These are phyloP conservation scores for Pichia cabralensis DNA, from an alignment of 805 yeast genomes.

Conservation along the genomic window DNA sequence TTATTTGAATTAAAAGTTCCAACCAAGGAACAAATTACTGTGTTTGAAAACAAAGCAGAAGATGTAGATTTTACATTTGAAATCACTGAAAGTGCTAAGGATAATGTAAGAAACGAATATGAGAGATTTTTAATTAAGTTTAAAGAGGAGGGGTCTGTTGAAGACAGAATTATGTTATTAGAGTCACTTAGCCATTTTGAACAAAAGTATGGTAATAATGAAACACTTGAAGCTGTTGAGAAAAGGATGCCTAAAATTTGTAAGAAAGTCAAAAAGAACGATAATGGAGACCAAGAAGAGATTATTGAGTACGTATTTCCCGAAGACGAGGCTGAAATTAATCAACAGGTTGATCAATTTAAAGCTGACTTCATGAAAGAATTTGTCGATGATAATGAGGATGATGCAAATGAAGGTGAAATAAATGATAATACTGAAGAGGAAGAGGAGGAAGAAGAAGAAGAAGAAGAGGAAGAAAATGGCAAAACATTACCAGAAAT, in stretches of 20 bases:
- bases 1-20: conserved; percentile 63
- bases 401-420: conserved; percentile 4
- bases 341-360: conserved; percentile 10
- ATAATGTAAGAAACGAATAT: conserved; percentile 46
- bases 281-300: conserved; percentile 42
- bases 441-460: not conserved
- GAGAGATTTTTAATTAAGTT: conserved; percentile 39
- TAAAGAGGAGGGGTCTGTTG: conserved; percentile 27
- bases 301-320: conserved; percentile 57
- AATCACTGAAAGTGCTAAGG: conserved; percentile 27
- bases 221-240: conserved; percentile 27
- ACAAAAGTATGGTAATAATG: conserved; percentile 42
- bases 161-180: conserved; percentile 41
- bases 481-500: not conserved
- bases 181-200: conserved; percentile 64
- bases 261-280: conserved; percentile 30
- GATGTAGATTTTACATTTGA: conserved; percentile 22
- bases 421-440: conserved; percentile 4
- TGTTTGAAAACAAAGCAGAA: conserved; percentile 16
- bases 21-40: conserved; percentile 37
- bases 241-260: conserved; percentile 46
- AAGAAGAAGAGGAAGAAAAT: not conserved
- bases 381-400: conserved; percentile 4
- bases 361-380: conserved; percentile 4
- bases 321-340: conserved; percentile 35